phyloP scores from a whole-genome alignment of 202 grass and related monocot genomes.

The Cymbopogon flexuosus region DNA sequence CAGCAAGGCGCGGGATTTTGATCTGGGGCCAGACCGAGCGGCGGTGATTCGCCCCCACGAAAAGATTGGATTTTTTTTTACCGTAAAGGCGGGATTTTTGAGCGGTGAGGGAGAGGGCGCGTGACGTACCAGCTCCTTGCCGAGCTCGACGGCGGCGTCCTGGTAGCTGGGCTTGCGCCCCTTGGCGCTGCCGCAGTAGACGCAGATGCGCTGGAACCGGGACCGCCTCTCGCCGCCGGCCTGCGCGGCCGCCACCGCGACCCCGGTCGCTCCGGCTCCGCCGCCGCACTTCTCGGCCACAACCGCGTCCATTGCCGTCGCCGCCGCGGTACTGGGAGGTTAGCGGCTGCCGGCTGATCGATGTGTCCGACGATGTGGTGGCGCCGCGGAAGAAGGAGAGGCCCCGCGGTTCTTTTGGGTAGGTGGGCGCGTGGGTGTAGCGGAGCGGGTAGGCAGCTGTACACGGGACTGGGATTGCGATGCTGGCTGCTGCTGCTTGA shows the following conservation, averaged over 20 bases:
- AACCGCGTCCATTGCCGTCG: constrained; percentile 25
- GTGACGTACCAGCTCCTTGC: constrained; percentile 79
- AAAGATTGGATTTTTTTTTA: constrained; percentile 26
- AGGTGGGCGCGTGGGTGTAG: constrained; percentile 32
- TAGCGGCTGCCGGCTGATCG: background rate
- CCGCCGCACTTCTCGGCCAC: constrained; percentile 10
- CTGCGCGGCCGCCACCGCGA: background rate
- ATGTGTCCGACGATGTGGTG: background rate
- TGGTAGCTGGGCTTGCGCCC: constrained; percentile 88
- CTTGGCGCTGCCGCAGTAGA: constrained; percentile 91
- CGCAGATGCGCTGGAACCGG: constrained; percentile 86
- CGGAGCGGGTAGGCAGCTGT: background rate
- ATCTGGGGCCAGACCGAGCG: background rate
- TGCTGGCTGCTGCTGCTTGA: too few relatives aligned
- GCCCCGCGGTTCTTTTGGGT: background rate
- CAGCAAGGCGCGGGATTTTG: constrained; percentile 5
- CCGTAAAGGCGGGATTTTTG: constrained; percentile 26
- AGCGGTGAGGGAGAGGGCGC: background rate
- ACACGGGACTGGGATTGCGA: background rate
- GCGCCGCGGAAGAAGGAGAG: too few relatives aligned
- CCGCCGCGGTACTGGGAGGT: background rate
- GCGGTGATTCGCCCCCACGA: background rate
- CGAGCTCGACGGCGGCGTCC: constrained; percentile 87
- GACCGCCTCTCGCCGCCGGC: constrained; percentile 44
- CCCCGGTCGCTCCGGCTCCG: background rate